Evolutionary conservation across 148 eudicot genomes (phyloP), one percentile per base, ranked within the genome.

Genomic region (Camellia japonica): DNA sequence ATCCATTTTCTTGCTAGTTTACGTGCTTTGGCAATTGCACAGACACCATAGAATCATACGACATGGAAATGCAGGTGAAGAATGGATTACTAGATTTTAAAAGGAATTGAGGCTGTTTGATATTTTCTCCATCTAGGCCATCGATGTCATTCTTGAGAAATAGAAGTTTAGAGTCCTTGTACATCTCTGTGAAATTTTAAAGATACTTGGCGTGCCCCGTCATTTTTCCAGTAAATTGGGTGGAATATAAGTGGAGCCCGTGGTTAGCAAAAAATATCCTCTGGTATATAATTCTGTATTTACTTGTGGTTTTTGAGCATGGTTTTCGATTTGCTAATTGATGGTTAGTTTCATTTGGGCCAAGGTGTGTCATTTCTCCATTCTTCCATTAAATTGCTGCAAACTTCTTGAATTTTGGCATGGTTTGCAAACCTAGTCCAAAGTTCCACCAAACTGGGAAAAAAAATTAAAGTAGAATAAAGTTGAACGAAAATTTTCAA

Each of bases 91-190:
- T 73, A 74, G 76, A 44, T 65, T 49, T 52, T 61, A 63, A 65
- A 79, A 64, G 79, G 44, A 46, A 30, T 63, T 58, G 78, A 65
- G 80, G 80, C 75, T 70, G 52, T 81, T 82, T 68, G 56, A 69
- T 82, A 56, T 54, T 75, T 82, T 47, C n/a, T 54, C 15, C 12
- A 61, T 20, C 7, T 74, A 79, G 69, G 82, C 78, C 67, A 79
- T 74, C 60, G 54, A 62, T 83, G 77, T 78, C 73, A 75, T 83
- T 76, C 20, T 80, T 69, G 70, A 69, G 84, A 76, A 75, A 76
- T 43, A 58, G 20, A 30, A 47, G 43, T 30, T 65, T 19, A 72
- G n/a, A n/a, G 76, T 71, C 81, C n/a, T 49, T 71, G 84, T 82
- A 77, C 79, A 76, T 64, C 68, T 81, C 79, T 82, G 43, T 82